These are phyloP conservation scores for Lyophyllum semitale DNA, from an alignment of 768 basidiomycete species.

Conservation along the genomic window DNA sequence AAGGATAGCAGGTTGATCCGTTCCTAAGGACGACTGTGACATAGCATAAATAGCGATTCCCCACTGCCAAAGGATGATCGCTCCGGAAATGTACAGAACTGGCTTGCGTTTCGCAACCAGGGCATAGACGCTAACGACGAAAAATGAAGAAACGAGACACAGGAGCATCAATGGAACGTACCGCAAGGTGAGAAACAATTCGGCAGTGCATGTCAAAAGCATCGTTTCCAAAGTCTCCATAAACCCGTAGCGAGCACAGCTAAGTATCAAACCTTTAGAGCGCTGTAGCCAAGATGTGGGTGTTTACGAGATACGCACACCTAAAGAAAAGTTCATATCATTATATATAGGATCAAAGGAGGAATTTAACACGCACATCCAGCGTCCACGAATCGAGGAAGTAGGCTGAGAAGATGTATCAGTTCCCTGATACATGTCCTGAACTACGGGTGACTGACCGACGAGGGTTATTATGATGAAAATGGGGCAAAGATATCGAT, in stretches of 20 bases:
- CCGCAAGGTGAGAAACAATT: constrained; percentile 8
- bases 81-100: background rate
- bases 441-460: background rate
- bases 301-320: background rate
- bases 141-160: no score
- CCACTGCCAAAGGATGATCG: constrained; percentile 5
- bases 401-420: background rate
- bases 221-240: constrained; percentile 3
- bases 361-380: background rate
- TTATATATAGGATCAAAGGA: background rate
- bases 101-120: background rate
- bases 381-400: background rate
- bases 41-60: constrained; percentile 4
- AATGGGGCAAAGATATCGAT: constrained; percentile 16
- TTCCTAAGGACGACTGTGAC: constrained; percentile 1
- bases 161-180: background rate
- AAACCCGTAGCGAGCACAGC: constrained; percentile 5
- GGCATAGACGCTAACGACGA: constrained; percentile 2
- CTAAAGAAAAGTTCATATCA: background rate
- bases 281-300: background rate
- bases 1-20: background rate
- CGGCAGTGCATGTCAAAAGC: background rate
- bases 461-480: constrained; percentile 15
- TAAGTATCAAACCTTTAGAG: background rate
- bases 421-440: background rate